phyloP scores from a whole-genome alignment of 23 red algal species.

The Gracilariopsis chorda region DNA sequence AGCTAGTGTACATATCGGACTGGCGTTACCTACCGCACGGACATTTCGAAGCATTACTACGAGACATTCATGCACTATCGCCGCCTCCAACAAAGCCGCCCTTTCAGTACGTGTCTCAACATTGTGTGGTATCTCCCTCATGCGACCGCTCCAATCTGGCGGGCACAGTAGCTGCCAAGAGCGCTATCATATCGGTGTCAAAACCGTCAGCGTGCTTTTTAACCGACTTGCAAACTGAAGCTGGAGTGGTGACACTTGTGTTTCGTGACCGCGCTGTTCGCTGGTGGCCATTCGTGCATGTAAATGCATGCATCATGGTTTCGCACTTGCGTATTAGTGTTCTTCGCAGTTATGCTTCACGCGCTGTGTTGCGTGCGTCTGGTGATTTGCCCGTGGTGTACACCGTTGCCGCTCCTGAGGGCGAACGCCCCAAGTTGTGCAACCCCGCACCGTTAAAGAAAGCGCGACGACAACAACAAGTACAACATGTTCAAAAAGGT shows the following conservation, averaged over 20 bases:
- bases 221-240: not conserved
- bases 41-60: not conserved
- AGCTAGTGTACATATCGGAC: not conserved
- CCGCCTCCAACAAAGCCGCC: not conserved
- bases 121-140: not conserved
- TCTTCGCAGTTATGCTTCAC: not conserved
- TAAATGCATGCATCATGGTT: not conserved
- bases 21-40: not conserved
- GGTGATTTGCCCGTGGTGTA: not conserved
- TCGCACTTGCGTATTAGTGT: not conserved
- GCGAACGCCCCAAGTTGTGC: too few relatives aligned
- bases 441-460: too few relatives aligned
- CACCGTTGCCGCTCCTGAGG: not conserved
- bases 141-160: not conserved
- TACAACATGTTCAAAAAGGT: too few relatives aligned
- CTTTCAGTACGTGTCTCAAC: not conserved
- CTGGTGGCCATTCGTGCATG: conserved; percentile 4
- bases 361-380: not conserved
- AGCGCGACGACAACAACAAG: too few relatives aligned
- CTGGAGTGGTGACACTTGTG: not conserved
- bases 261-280: not conserved
- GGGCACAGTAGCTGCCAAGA: not conserved
- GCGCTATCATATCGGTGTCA: not conserved
- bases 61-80: not conserved
- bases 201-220: too few relatives aligned